These are phyloP conservation scores for Annulohypoxylon moriforme DNA, from an alignment of 495 filamentous ascomycete genomes.

Conservation along the genomic window DNA sequence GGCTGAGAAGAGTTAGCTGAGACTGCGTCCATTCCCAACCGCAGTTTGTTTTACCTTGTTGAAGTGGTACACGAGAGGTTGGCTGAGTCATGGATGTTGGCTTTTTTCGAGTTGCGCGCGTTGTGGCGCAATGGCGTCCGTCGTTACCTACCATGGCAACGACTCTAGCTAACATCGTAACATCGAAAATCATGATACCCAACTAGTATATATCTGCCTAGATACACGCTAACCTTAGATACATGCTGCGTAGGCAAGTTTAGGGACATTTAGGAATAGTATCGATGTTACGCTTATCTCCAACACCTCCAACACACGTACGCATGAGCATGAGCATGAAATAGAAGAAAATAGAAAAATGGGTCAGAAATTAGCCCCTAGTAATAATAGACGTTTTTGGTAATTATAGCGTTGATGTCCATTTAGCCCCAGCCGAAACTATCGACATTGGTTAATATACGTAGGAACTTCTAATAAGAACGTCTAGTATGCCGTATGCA, in stretches of 20 bases:
- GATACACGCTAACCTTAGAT: neutral
- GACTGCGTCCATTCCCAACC: neutral
- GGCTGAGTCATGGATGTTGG: slow-evolving; percentile 16
- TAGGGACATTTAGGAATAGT: neutral
- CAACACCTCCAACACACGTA: slow-evolving; percentile 14
- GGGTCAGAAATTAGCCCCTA: slow-evolving; percentile 29
- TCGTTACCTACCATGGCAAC: neutral
- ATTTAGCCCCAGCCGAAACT: slow-evolving; percentile 42
- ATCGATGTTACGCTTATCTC: slow-evolving; percentile 35
- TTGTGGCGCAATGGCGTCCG: slow-evolving; percentile 11
- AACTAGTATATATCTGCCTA: neutral
- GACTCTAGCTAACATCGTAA: neutral
- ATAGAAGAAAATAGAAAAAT: slow-evolving; percentile 15
- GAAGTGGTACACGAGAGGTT: neutral
- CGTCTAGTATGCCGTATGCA: neutral
- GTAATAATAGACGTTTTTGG: slow-evolving; percentile 34
- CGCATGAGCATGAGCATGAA: neutral
- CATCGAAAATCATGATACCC: neutral
- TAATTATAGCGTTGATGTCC: slow-evolving; percentile 39
- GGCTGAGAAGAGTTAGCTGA: slow-evolving; percentile 8
- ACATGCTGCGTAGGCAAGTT: neutral
- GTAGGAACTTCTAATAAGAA: neutral
- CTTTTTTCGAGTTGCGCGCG: slow-evolving; percentile 8
- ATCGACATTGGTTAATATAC: slow-evolving; percentile 33
- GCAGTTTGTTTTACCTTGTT: slow-evolving; percentile 1